Percentiles rank a stretch among this genome's conserved stretches.
Evolutionary conservation across 306 rosid species (phyloP).

Genomic region (Quercus ilex): DNA sequence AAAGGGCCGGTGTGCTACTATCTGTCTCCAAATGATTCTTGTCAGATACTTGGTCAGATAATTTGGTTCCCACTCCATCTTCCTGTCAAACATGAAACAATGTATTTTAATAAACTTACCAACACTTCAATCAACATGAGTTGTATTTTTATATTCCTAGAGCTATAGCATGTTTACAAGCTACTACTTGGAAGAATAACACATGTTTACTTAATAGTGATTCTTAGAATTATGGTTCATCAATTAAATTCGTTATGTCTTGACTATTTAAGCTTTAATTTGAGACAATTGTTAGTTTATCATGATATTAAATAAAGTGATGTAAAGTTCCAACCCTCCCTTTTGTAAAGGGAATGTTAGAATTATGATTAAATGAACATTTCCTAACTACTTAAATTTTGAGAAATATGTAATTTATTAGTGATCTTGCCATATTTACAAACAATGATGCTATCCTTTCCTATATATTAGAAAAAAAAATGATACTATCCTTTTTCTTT

Average conservation of each 20-base stretch:
- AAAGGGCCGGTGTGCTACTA: conserved; percentile 86
- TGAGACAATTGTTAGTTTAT: too few relatives aligned
- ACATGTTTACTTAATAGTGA: too few relatives aligned
- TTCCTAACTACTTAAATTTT: too few relatives aligned
- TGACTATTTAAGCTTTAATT: too few relatives aligned
- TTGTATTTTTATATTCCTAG: background rate
- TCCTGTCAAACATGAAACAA: conserved; percentile 40
- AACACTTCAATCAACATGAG: background rate
- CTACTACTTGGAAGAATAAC: background rate
- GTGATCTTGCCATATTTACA: background rate
- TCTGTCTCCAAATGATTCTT: conserved; percentile 69
- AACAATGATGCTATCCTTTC: background rate
- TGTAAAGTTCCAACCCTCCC: too few relatives aligned
- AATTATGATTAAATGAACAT: too few relatives aligned
- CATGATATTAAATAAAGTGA: too few relatives aligned
- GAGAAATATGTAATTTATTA: too few relatives aligned
- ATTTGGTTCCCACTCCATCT: conserved; percentile 51
- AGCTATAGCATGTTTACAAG: background rate
- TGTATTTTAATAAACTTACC: background rate
- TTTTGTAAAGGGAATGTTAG: too few relatives aligned
- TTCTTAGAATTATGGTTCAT: too few relatives aligned
- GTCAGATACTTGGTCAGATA: conserved; percentile 62
- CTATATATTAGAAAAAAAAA: background rate
- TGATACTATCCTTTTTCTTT: background rate
- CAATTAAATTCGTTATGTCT: too few relatives aligned